phyloP scores from a whole-genome alignment of 257 asterid genomes.

The Haberlea rhodopensis region DNA sequence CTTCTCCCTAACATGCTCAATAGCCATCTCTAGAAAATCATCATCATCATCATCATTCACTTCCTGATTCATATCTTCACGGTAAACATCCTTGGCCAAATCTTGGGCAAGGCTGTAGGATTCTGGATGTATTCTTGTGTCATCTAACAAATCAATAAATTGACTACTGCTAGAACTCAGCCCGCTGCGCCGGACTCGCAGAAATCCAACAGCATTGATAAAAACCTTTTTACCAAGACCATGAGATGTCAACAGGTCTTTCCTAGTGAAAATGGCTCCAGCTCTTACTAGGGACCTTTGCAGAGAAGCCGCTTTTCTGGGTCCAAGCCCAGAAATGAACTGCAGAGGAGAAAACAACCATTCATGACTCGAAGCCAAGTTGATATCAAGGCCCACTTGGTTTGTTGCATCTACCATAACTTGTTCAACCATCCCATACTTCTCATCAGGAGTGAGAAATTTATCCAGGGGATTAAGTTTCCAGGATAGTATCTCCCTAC shows the following conservation, averaged over 20 bases:
- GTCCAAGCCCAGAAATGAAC: constrained; percentile 93
- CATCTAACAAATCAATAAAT: constrained; percentile 82
- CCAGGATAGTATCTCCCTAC: constrained; percentile 92
- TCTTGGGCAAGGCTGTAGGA: constrained; percentile 86
- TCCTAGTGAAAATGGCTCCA: constrained; percentile 82
- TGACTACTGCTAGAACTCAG: constrained; percentile 81
- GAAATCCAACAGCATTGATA: constrained; percentile 88
- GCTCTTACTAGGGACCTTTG: constrained; percentile 83
- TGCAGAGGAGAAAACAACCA: constrained; percentile 95
- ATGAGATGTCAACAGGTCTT: constrained; percentile 75
- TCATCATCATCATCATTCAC: constrained; percentile 80
- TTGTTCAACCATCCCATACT: constrained; percentile 82
- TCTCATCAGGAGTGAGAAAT: constrained; percentile 94
- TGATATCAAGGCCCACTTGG: constrained; percentile 88
- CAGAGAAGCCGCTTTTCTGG: constrained; percentile 87
- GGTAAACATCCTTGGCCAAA: constrained; percentile 88
- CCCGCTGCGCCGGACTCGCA: constrained; percentile 87
- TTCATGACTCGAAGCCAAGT: constrained; percentile 70
- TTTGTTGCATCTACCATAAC: constrained; percentile 90
- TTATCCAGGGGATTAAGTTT: constrained; percentile 76
- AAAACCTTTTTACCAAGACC: constrained; percentile 90
- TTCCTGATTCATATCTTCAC: constrained; percentile 67
- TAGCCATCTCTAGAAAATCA: constrained; percentile 84
- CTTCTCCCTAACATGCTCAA: constrained; percentile 88
- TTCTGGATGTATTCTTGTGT: constrained; percentile 95